These are phyloP conservation scores for Entomortierella lignicola DNA, from an alignment of 192 early-diverging fungal species.

Conservation along the genomic window DNA sequence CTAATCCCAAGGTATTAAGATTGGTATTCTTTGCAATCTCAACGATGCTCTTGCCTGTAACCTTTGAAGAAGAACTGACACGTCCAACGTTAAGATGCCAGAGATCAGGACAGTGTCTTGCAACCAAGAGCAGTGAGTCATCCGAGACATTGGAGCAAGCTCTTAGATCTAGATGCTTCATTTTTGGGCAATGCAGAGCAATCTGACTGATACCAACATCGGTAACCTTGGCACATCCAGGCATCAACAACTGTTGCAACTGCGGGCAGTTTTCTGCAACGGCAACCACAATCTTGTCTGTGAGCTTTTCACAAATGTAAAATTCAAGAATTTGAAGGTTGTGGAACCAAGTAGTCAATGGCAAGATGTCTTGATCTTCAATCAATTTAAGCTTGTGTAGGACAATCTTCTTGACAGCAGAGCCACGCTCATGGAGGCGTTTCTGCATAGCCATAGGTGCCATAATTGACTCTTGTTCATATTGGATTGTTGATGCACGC, in stretches of 20 bases:
- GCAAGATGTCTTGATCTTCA: constrained; percentile 38
- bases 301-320: constrained; percentile 65
- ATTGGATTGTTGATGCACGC: not conserved
- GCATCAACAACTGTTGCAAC: constrained; percentile 58
- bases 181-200: constrained; percentile 52
- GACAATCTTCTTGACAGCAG: constrained; percentile 39
- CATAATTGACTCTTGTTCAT: constrained; percentile 27
- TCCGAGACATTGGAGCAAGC: constrained; percentile 63
- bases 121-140: constrained; percentile 53
- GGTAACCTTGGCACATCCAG: constrained; percentile 62
- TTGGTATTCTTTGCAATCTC: constrained; percentile 59
- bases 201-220: constrained; percentile 55
- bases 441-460: constrained; percentile 32
- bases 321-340: constrained; percentile 58
- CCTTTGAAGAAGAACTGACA: constrained; percentile 52
- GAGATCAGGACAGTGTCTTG: constrained; percentile 53
- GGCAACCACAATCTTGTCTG: constrained; percentile 51
- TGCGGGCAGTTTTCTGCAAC: constrained; percentile 51
- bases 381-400: constrained; percentile 50
- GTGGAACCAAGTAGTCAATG: constrained; percentile 35
- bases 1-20: constrained; percentile 59
- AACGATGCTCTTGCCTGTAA: constrained; percentile 58
- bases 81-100: constrained; percentile 65
- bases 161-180: constrained; percentile 63
- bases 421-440: constrained; percentile 43